phyloP scores from a whole-genome alignment of 805 yeast species.

The Pichia heedii region DNA sequence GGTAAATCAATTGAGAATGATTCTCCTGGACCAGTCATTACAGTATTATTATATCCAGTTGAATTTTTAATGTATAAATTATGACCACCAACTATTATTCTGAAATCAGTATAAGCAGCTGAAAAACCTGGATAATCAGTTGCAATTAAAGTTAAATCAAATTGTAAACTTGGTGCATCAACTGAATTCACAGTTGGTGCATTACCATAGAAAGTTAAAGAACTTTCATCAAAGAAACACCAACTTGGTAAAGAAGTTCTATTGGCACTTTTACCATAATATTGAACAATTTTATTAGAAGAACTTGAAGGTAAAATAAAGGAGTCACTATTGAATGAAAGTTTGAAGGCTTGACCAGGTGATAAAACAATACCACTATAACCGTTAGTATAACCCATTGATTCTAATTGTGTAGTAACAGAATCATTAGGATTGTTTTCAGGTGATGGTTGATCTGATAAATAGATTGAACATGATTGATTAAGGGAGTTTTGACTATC shows the following conservation, averaged over 20 bases:
- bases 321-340: slow-evolving; percentile 53
- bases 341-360: slow-evolving; percentile 59
- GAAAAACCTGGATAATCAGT: slow-evolving; percentile 69
- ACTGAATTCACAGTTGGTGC: slow-evolving; percentile 81
- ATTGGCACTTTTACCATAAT: slow-evolving; percentile 74
- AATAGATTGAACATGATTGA: slow-evolving; percentile 44
- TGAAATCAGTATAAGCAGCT: slow-evolving; percentile 61
- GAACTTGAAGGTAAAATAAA: slow-evolving; percentile 42
- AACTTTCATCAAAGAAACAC: slow-evolving; percentile 59
- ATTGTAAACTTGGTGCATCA: slow-evolving; percentile 79
- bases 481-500: slow-evolving; percentile 49
- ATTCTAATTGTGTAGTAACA: slow-evolving; percentile 44
- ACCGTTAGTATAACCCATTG: slow-evolving; percentile 72
- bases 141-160: slow-evolving; percentile 65
- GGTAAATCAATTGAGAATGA: slow-evolving; percentile 52
- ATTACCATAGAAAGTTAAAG: slow-evolving; percentile 68
- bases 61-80: slow-evolving; percentile 60
- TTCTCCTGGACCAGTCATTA: slow-evolving; percentile 59
- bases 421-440: slow-evolving; percentile 31
- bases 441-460: slow-evolving; percentile 47
- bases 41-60: slow-evolving; percentile 30
- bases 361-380: slow-evolving; percentile 59
- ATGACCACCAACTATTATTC: slow-evolving; percentile 81
- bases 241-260: slow-evolving; percentile 88
- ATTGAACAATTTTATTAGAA: slow-evolving; percentile 45